phyloP scores from a whole-genome alignment of 2,329 filamentous ascomycete genomes.

The Sclerotinia subarctica region DNA sequence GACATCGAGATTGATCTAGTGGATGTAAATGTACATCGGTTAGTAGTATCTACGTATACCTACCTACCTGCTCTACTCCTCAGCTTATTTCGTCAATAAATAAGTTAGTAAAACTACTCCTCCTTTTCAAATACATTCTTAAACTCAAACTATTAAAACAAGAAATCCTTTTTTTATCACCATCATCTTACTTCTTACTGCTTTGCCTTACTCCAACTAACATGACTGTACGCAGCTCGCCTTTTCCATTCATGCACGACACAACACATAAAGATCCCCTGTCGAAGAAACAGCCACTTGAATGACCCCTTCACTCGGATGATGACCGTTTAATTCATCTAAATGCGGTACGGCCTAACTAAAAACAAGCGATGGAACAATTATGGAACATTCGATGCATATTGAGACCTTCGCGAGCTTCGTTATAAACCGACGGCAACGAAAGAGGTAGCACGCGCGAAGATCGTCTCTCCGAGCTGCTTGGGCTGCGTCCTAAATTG shows the following conservation, averaged over 20 bases:
- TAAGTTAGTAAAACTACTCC: not conserved
- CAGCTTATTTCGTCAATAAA: not conserved
- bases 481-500: not conserved
- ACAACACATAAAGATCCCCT: not conserved
- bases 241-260: conserved; percentile 12
- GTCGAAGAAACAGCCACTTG: conserved; percentile 1
- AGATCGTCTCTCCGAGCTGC: conserved; percentile 6
- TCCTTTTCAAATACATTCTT: not conserved
- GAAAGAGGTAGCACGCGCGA: not conserved
- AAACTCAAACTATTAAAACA: not conserved
- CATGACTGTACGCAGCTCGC: conserved; percentile 9
- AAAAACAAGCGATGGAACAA: conserved; percentile 27
- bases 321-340: conserved; percentile 14
- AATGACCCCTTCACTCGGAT: conserved; percentile 3
- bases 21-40: not conserved
- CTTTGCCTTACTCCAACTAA: not conserved
- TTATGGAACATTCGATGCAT: conserved; percentile 21
- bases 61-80: too few species aligned
- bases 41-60: too few species aligned
- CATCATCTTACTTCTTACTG: not conserved
- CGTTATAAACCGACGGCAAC: not conserved
- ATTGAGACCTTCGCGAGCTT: conserved; percentile 1
- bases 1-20: not conserved
- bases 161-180: not conserved
- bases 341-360: conserved; percentile 11